Percentiles rank a stretch among this genome's conserved stretches.
These are phyloP conservation scores for Alternaria tenuissima DNA, from an alignment of 2,329 filamentous ascomycete genomes.

Conservation along the genomic window DNA sequence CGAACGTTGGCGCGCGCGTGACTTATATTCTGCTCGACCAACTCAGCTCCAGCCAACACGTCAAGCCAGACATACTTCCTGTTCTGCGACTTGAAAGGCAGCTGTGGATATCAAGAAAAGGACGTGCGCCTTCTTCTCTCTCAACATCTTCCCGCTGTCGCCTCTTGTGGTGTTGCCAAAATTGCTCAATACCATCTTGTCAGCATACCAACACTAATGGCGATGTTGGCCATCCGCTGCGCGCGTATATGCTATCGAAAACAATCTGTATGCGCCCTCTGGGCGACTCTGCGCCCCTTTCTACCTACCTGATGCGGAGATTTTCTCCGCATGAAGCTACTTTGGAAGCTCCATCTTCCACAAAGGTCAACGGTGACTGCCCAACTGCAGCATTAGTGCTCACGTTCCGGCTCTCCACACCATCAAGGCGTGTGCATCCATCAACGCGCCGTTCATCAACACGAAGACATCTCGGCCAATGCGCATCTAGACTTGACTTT, in stretches of 20 bases:
- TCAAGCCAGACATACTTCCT: background rate
- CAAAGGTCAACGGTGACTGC: slow-evolving; percentile 1
- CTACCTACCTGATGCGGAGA: background rate
- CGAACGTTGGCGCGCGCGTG: background rate
- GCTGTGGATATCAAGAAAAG: background rate
- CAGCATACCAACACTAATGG: slow-evolving; percentile 9
- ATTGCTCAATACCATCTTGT: slow-evolving; percentile 15
- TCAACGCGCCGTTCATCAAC: background rate
- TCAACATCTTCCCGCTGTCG: background rate
- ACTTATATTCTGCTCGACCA: slow-evolving; percentile 7
- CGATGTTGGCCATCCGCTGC: background rate
- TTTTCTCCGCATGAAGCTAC: background rate
- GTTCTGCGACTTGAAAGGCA: background rate
- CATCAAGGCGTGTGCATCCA: background rate
- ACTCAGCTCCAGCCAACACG: background rate
- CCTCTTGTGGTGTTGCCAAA: slow-evolving; percentile 7
- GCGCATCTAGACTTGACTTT: background rate
- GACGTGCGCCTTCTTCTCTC: slow-evolving; percentile 10
- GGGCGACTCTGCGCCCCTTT: background rate
- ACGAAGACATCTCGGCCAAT: background rate
- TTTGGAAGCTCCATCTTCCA: background rate
- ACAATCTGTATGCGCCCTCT: background rate
- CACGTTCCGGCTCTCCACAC: slow-evolving; percentile 13
- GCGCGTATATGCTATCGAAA: slow-evolving; percentile 2
- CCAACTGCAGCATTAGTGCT: slow-evolving; percentile 8